Evolutionary conservation across 1,139 yeast genomes (phyloP).

Genomic region (Candida buenavistaensis): DNA sequence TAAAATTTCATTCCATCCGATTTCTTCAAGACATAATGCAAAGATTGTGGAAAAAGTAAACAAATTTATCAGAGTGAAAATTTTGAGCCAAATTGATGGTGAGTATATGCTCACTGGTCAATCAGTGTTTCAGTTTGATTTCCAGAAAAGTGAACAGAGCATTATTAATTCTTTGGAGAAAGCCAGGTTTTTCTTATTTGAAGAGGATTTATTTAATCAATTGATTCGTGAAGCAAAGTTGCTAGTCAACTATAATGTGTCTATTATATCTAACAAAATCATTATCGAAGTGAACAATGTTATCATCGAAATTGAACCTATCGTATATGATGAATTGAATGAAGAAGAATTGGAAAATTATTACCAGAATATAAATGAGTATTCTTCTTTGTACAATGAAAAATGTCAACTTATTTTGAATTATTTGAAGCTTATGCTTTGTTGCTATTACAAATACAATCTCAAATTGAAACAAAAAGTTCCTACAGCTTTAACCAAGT

Average conservation of each 20-base stretch:
- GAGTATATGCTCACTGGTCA: conserved; percentile 54
- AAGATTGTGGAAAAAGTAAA: conserved; percentile 28
- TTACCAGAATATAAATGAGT: conserved; percentile 31
- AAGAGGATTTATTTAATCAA: conserved; percentile 76
- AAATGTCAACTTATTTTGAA: conserved; percentile 55
- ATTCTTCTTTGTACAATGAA: conserved; percentile 33
- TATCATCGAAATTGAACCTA: conserved; percentile 67
- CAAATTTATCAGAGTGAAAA: conserved; percentile 52
- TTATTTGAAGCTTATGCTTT: conserved; percentile 59
- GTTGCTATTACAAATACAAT: conserved; percentile 57
- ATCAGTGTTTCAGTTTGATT: conserved; percentile 30
- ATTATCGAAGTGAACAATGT: conserved; percentile 68
- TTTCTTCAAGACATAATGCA: conserved; percentile 18
- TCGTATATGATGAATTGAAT: conserved; percentile 47
- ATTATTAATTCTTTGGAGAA: conserved; percentile 54
- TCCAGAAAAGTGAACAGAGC: conserved; percentile 25
- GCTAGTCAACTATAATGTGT: conserved; percentile 71
- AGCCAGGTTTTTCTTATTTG: conserved; percentile 75
- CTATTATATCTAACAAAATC: conserved; percentile 63
- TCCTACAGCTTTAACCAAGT: conserved; percentile 52
- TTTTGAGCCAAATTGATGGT: conserved; percentile 53
- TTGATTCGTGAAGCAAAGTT: conserved; percentile 73
- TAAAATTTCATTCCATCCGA: conserved; percentile 34
- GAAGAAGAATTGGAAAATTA: conserved; percentile 38
- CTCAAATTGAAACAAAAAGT: conserved; percentile 45